Evolutionary conservation across 2,329 filamentous ascomycete species (phyloP).

Genomic region (Thielaviopsis populi): DNA sequence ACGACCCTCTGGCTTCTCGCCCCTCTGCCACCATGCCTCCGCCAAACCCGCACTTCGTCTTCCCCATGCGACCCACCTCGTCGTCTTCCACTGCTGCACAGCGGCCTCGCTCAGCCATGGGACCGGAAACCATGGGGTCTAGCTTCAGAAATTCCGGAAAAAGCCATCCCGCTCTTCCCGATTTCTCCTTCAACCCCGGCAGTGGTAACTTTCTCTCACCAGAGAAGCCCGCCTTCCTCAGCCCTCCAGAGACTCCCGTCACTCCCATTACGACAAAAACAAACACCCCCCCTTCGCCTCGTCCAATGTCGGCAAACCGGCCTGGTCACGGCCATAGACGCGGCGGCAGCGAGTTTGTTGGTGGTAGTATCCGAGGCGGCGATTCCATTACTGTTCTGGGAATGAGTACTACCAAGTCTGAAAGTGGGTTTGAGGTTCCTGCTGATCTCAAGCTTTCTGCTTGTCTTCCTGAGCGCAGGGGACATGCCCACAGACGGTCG

Average conservation of each 20-base stretch:
- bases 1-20: constrained; percentile 12
- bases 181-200: constrained; percentile 43
- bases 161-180: constrained; percentile 31
- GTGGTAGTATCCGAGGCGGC: constrained; percentile 48
- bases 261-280: constrained; percentile 26
- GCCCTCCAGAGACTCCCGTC: constrained; percentile 39
- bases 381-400: constrained; percentile 48
- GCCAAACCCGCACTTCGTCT: constrained; percentile 51
- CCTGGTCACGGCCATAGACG: constrained; percentile 59
- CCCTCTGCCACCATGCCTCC: constrained; percentile 24
- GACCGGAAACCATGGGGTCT: constrained; percentile 26
- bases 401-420: constrained; percentile 52
- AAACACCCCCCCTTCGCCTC: constrained; percentile 38
- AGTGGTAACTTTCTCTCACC: constrained; percentile 22
- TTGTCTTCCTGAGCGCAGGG: constrained; percentile 36
- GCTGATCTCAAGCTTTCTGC: constrained; percentile 39
- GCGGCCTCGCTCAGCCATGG: constrained; percentile 39
- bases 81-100: constrained; percentile 34
- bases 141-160: constrained; percentile 11
- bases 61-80: constrained; percentile 37
- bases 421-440: constrained; percentile 39
- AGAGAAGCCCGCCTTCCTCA: constrained; percentile 30
- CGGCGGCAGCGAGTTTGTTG: constrained; percentile 75
- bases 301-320: constrained; percentile 28
- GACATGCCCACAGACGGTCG: constrained; percentile 70